These are phyloP conservation scores for Kazachstania bromeliacearum DNA, from an alignment of 805 yeast genomes.

Conservation along the genomic window DNA sequence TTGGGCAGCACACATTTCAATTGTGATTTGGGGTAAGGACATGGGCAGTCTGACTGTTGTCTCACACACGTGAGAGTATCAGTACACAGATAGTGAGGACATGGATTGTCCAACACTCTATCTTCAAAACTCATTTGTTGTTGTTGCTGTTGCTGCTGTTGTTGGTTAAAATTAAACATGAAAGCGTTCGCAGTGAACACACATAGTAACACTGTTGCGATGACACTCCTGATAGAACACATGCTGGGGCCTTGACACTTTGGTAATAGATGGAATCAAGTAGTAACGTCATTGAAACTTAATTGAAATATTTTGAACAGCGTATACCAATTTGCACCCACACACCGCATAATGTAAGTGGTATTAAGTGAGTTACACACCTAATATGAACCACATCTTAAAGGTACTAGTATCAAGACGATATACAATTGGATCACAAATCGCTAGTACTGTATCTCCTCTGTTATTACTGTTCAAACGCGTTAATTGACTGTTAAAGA, in stretches of 20 bases:
- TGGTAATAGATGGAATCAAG: too few species aligned
- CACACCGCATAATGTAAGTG: too few species aligned
- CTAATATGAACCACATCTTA: too few species aligned
- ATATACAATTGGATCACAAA: not conserved
- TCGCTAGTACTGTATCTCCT: not conserved
- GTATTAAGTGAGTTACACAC: too few species aligned
- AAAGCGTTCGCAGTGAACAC: slow-evolving; percentile 15
- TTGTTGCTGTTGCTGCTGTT: slow-evolving; percentile 31
- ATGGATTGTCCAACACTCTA: slow-evolving; percentile 33
- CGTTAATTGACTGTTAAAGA: too few species aligned
- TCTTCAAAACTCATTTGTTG: slow-evolving; percentile 30
- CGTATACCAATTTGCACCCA: too few species aligned
- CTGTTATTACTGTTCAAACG: not conserved
- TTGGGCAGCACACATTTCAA: slow-evolving; percentile 69
- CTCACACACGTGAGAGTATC: slow-evolving; percentile 75
- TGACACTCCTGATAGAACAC: too few species aligned
- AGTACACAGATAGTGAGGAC: slow-evolving; percentile 67
- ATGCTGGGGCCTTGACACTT: too few species aligned
- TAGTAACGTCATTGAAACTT: too few species aligned
- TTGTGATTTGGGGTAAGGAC: slow-evolving; percentile 82
- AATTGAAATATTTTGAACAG: too few species aligned
- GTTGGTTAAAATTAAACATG: slow-evolving; percentile 34
- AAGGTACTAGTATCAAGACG: slow-evolving; percentile 1
- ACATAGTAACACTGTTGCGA: not conserved
- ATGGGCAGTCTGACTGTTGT: slow-evolving; percentile 67